Conservation (phyloP, 1,139 yeast species). For the Candida sanyaensis region DNA sequence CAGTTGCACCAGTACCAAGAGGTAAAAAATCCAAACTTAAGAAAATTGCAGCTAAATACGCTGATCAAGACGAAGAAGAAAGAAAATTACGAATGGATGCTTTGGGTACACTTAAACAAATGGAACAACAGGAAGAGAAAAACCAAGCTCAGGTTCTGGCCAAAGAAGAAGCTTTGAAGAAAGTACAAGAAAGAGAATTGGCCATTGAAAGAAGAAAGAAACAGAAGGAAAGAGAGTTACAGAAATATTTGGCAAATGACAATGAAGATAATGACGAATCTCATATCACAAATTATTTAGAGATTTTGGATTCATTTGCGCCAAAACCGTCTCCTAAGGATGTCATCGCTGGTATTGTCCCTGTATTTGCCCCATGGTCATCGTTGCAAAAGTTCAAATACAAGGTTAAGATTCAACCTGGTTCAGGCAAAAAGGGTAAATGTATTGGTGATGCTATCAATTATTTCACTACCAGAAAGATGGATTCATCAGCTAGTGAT, state of each 20-base stretch:
- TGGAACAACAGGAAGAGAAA: slow-evolving; percentile 40
- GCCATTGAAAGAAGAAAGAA: slow-evolving; percentile 39
- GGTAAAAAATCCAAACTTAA: slow-evolving; percentile 85
- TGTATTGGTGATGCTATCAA: slow-evolving; percentile 69
- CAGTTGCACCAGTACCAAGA: slow-evolving; percentile 50
- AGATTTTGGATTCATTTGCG: slow-evolving; percentile 41
- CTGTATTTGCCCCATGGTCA: slow-evolving; percentile 93
- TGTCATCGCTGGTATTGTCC: slow-evolving; percentile 60
- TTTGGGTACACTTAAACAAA: slow-evolving; percentile 78
- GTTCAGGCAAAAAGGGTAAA: slow-evolving; percentile 86
- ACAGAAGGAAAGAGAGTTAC: slow-evolving; percentile 53
- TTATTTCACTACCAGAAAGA: slow-evolving; percentile 56
- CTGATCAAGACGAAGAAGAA: slow-evolving; percentile 92
- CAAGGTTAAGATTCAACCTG: slow-evolving; percentile 86
- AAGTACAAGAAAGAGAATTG: slow-evolving; percentile 23
- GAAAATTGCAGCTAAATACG: slow-evolving; percentile 81
- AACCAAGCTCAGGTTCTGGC: slow-evolving; percentile 26
- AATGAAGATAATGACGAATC: slow-evolving; percentile 24
- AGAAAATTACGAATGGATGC: slow-evolving; percentile 71
- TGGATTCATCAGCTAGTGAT: slow-evolving; percentile 53
- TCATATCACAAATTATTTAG: slow-evolving; percentile 33
- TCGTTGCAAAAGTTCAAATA: slow-evolving; percentile 74
- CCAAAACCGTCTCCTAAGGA: slow-evolving; percentile 47
- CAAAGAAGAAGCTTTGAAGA: slow-evolving; percentile 29
- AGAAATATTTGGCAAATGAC: slow-evolving; percentile 44